Conservation (phyloP, 164 flowering plant species). For the Aristolochia contorta region DNA sequence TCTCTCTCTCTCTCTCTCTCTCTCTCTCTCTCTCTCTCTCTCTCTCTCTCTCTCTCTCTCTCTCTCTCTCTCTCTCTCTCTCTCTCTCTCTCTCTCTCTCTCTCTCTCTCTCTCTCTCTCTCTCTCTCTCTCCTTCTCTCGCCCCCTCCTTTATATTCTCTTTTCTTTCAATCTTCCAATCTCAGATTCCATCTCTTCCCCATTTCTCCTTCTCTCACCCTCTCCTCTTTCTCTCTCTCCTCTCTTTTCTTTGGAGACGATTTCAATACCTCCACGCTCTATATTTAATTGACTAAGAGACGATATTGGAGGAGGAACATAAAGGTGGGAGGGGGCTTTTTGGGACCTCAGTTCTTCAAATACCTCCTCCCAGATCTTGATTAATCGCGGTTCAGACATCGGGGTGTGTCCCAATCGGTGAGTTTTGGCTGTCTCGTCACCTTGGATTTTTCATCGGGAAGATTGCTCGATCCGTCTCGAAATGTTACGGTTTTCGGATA, state of each 20-base stretch:
- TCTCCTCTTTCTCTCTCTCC: constrained; percentile 13
- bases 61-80: constrained; percentile 14
- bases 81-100: constrained; percentile 12
- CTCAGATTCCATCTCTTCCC: constrained; percentile 10
- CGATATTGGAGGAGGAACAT: constrained; percentile 15
- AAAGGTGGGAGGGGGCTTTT: constrained; percentile 28
- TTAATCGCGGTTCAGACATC: constrained; percentile 15
- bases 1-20: constrained; percentile 10
- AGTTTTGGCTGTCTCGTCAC: constrained; percentile 7
- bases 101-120: constrained; percentile 15
- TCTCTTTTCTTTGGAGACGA: constrained; percentile 3
- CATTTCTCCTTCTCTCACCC: constrained; percentile 7
- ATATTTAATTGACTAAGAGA: constrained; percentile 12
- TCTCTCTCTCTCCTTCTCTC: constrained; percentile 13
- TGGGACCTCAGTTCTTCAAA: constrained; percentile 38
- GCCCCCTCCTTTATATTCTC: constrained; percentile 13
- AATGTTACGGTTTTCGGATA: no score
- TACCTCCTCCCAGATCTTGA: constrained; percentile 65
- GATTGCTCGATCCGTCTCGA: no score
- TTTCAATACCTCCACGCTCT: constrained; percentile 12
- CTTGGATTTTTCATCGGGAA: no score
- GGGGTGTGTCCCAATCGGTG: constrained; percentile 18
- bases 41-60: constrained; percentile 13
- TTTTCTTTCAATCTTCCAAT: constrained; percentile 10
- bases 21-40: constrained; percentile 15